Evolutionary conservation across 208 protist genomes (phyloP).

Genomic region (Trypanosoma brucei): DNA sequence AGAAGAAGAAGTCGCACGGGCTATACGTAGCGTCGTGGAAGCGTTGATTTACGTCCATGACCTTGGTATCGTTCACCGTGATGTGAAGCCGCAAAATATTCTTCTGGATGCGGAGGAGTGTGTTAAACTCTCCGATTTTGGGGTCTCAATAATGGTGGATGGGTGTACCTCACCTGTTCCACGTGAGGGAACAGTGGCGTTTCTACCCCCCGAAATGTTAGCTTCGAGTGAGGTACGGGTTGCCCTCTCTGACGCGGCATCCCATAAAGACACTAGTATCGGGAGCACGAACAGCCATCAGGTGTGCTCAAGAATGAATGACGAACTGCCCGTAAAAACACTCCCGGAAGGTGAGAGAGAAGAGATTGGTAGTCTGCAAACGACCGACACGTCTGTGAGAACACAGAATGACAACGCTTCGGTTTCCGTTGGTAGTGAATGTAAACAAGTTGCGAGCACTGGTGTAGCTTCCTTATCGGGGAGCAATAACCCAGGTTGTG

Average conservation of each 20-base stretch:
- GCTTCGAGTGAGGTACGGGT: conserved; percentile 28
- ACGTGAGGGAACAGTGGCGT: conserved; percentile 62
- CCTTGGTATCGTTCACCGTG: conserved; percentile 59
- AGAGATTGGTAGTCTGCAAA: too few relatives aligned
- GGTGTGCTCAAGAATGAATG: too few relatives aligned
- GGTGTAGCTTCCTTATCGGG: not conserved
- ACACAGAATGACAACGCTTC: too few relatives aligned
- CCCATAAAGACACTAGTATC: too few relatives aligned
- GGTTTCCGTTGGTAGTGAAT: too few relatives aligned
- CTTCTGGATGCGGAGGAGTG: conserved; percentile 44
- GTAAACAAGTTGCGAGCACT: too few relatives aligned
- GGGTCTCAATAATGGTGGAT: conserved; percentile 46
- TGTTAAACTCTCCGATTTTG: conserved; percentile 77
- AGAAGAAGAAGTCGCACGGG: conserved; percentile 26
- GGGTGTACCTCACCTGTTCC: conserved; percentile 25
- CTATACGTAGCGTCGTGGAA: conserved; percentile 32
- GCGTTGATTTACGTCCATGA: conserved; percentile 50
- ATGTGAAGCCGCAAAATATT: conserved; percentile 79
- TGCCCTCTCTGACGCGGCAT: conserved; percentile 1
- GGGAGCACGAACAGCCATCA: too few relatives aligned
- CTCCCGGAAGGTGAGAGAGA: too few relatives aligned
- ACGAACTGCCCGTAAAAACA: too few relatives aligned
- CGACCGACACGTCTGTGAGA: too few relatives aligned
- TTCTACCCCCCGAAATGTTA: conserved; percentile 71
- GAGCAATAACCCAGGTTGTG: not conserved